These are phyloP conservation scores for Lentinula raphanica DNA, from an alignment of 768 basidiomycete species.

Conservation along the genomic window DNA sequence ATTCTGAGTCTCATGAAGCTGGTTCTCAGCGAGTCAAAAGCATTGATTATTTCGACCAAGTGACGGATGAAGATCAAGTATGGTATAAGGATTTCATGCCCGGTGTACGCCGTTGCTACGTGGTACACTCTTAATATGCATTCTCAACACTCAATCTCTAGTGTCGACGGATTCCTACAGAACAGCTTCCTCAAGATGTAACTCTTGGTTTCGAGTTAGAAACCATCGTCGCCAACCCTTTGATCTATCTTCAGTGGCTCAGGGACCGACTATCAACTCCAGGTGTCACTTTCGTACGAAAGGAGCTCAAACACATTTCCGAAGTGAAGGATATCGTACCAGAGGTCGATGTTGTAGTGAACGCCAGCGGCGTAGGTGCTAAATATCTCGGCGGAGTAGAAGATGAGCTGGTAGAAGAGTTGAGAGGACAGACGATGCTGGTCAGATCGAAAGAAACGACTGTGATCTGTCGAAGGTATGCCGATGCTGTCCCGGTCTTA, in stretches of 20 bases:
- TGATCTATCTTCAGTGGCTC: conserved; percentile 4
- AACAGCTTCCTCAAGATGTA: not conserved
- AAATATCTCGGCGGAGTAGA: conserved; percentile 8
- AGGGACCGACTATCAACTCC: not conserved
- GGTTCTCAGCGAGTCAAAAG: not conserved
- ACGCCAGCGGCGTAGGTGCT: conserved; percentile 4
- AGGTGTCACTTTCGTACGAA: not conserved
- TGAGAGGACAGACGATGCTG: conserved; percentile 4
- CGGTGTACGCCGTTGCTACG: not conserved
- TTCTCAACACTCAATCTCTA: not conserved
- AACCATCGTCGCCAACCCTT: conserved; percentile 2
- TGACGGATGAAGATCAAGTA: not conserved
- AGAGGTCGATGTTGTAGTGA: conserved; percentile 1
- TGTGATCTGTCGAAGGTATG: not conserved
- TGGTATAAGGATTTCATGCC: conserved; percentile 7
- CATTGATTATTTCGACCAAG: conserved; percentile 4
- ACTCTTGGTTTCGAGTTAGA: conserved; percentile 4
- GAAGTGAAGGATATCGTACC: not conserved
- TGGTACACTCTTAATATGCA: not conserved
- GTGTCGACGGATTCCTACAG: not conserved
- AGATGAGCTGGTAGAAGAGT: conserved; percentile 1
- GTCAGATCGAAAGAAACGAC: not conserved
- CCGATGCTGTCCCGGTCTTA: not conserved
- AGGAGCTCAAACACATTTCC: not conserved
- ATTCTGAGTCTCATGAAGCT: not conserved